Evolutionary conservation across 2,329 filamentous ascomycete species (phyloP), one percentile per base, ranked within the genome.

Genomic region (Aspergillus sp.): DNA sequence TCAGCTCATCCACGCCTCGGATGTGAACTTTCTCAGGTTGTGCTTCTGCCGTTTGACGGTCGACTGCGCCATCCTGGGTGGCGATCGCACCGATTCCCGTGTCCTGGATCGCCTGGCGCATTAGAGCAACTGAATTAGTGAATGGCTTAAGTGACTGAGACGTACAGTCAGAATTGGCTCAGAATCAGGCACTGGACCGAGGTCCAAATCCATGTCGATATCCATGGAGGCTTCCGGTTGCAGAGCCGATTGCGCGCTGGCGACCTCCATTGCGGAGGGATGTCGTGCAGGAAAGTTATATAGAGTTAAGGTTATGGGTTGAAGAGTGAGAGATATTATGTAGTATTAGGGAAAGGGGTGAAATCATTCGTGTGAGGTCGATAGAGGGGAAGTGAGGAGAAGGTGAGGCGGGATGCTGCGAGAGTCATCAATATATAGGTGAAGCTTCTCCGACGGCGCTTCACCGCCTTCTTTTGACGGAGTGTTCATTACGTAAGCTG

Each of bases 1-100:
- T 89, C 67, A 97, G 77, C 41, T 87, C 84, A 65, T 95, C 88
- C 3, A 97, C 80, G 17, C 93, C 93, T 54, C 85, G 84, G 48
- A 99, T 76, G 71, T 96, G 87, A n/a, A 96, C 74, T 68, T 94
- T 94, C 65, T 84, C 72, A 45, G 65, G 69, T 35, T 69, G 61
- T 20, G 66, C 63, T 51, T 75, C 72, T 20, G 67, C 67, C 3
- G 60, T 59, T 26, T 64, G 59, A 10, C 60, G 60, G 42, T 73
- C 66, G 10, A 60, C 33, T 14, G 55, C 45, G 20, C 52, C 61
- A 43, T 67, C 67, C 16, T 53, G 49, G 30, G 51, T 35, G 41
- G 43, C 32, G 51, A 61, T 35, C 45, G 52, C 47, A 5, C 52
- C 44, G 2, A 30, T 30, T 3, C 26, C 26, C 7, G 26, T 30